These are phyloP conservation scores for Clitoria ternatea DNA, from an alignment of 306 rosid species.

Conservation along the genomic window DNA sequence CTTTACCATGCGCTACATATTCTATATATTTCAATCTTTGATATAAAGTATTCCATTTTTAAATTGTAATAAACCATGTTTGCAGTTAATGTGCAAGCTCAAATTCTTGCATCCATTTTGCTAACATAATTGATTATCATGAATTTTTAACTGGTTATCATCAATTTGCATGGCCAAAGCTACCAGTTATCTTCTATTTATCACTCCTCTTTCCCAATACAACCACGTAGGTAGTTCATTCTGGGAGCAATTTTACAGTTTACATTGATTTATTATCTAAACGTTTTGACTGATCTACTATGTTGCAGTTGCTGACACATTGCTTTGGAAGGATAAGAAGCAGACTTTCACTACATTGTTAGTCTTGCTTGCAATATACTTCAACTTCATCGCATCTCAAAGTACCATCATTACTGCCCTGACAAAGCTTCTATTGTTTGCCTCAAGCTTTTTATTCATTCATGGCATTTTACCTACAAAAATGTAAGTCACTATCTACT, in stretches of 20 bases:
- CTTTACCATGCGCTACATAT: background rate
- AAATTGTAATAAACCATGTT: background rate
- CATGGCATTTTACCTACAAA: slow-evolving; percentile 72
- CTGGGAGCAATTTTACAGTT: slow-evolving; percentile 8
- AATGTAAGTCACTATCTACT: slow-evolving; percentile 45
- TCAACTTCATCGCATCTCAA: slow-evolving; percentile 70
- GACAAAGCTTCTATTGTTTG: slow-evolving; percentile 60
- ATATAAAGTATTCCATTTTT: slow-evolving; percentile 4
- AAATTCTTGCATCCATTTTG: background rate
- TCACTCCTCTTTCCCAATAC: background rate
- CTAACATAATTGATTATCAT: background rate
- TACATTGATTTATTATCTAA: slow-evolving; percentile 13
- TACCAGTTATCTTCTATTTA: slow-evolving; percentile 1
- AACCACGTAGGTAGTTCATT: background rate
- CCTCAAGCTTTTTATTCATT: slow-evolving; percentile 46
- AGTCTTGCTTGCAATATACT: slow-evolving; percentile 68
- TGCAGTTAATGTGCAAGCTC: slow-evolving; percentile 11
- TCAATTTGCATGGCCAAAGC: background rate
- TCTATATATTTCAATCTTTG: background rate
- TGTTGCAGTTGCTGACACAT: slow-evolving; percentile 84
- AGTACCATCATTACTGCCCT: slow-evolving; percentile 62
- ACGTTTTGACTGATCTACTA: slow-evolving; percentile 17
- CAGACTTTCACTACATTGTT: slow-evolving; percentile 56
- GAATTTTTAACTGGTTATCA: background rate
- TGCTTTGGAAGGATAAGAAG: slow-evolving; percentile 94